Base-by-base conservation (phyloP, 495 filamentous ascomycete genomes). In the Penicillium crystallinum region DNA sequence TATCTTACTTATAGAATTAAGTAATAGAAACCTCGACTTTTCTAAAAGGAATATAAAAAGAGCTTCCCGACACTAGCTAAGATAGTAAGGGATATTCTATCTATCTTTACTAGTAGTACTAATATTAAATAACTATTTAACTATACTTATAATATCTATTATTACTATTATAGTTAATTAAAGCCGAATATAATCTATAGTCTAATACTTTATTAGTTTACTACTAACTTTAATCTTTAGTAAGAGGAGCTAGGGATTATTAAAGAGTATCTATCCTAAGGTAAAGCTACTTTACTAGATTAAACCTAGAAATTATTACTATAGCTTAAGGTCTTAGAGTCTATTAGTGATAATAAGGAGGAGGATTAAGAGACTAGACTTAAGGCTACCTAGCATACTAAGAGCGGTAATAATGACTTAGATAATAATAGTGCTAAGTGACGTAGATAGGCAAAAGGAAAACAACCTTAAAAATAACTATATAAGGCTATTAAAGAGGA, bases 141-240 rank as follows among this genome's bases (percentile, higher is more conserved):
- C 35, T 49, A 15, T 18, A 9, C n/a, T 31, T 14, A 23, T 10
- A 11, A 49, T 39, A 49, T 49, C 4, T 49, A 38, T 12, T 38
- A 49, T 30, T 49, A 49, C 11, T 31, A 11, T 17, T 27, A 14
- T 31, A 10, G 35, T 37, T 38, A 30, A 40, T 17, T 49, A 37
- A 49, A 49, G 27, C 35, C 29, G 27, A 40, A 35, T 30, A 49
- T 35, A 11, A 49, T 49, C 36, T 29, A 21, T 29, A 31, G 39
- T 29, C 21, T 49, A 38, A 49, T 49, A 38, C 45, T 49, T 49
- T 38, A 49, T 49, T 17, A 31, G n/a, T 29, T 40, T 18, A 49
- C 39, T 18, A 18, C n/a, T n/a, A 39, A 36, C 39, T 49, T 12
- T 31, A 49, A 30, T 2, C 14, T 39, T 21, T 39, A 25, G n/a